A percentile compares a stretch with the other conserved stretches of the same genome.
Evolutionary conservation across 148 eudicot species (phyloP).

Genomic region (Heliosperma pusillum): DNA sequence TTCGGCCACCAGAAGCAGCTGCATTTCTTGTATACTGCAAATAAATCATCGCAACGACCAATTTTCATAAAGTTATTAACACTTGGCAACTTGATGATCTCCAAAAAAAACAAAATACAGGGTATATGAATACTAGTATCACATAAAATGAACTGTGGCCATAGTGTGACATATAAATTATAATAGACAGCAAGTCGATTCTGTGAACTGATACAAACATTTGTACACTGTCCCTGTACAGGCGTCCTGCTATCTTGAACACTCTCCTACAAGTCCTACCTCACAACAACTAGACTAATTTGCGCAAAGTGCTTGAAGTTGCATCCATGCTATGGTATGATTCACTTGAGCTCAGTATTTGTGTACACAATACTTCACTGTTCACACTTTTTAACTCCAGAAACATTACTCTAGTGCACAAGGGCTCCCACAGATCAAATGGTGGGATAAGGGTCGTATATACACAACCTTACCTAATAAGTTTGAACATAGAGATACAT

Average conservation of each 20-base stretch:
- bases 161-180: not conserved
- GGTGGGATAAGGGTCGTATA: too few relatives aligned
- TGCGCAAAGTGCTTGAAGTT: too few relatives aligned
- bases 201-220: not conserved
- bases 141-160: not conserved
- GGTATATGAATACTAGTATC: not conserved
- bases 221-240: not conserved
- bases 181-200: slow-evolving; percentile 3
- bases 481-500: too few relatives aligned
- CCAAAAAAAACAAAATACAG: not conserved
- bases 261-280: not conserved
- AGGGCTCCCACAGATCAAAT: too few relatives aligned
- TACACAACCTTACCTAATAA: too few relatives aligned
- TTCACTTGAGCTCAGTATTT: not conserved
- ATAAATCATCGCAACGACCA: slow-evolving; percentile 15
- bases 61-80: not conserved
- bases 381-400: too few relatives aligned
- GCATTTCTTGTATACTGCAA: slow-evolving; percentile 38
- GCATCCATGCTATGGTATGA: not conserved
- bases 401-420: too few relatives aligned
- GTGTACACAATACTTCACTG: too few relatives aligned
- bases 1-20: slow-evolving; percentile 26
- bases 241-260: not conserved
- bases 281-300: not conserved
- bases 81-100: not conserved